A percentile compares a stretch with the other conserved stretches of the same genome.
phyloP scores from a whole-genome alignment of 495 filamentous ascomycete species.

The Aspergillus sclerotiicarbonarius region DNA sequence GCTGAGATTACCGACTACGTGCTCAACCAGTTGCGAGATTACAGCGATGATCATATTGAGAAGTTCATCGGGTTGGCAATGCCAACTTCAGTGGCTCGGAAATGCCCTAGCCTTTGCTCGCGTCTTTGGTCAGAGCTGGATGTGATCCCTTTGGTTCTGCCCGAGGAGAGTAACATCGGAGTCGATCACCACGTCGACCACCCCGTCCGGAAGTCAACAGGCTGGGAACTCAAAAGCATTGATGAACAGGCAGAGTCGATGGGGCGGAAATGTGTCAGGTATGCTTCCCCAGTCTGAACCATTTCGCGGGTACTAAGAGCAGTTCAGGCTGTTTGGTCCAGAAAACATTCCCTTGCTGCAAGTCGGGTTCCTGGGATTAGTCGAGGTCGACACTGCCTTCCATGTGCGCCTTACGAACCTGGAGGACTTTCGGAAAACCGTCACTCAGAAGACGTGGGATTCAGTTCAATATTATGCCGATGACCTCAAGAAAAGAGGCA shows the following conservation, averaged over 20 bases:
- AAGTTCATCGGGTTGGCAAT: constrained; percentile 63
- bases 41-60: constrained; percentile 59
- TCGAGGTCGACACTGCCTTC: constrained; percentile 70
- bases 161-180: constrained; percentile 25
- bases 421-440: constrained; percentile 64
- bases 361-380: constrained; percentile 70
- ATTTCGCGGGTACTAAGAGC: constrained; percentile 2
- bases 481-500: constrained; percentile 62
- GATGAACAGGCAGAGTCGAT: constrained; percentile 88
- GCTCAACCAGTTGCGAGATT: constrained; percentile 50
- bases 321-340: constrained; percentile 71
- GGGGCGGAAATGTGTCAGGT: constrained; percentile 77
- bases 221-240: constrained; percentile 55
- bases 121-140: constrained; percentile 81
- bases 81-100: constrained; percentile 43
- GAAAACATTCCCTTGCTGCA: constrained; percentile 69
- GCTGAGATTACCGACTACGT: constrained; percentile 52
- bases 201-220: background rate
- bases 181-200: constrained; percentile 18
- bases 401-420: constrained; percentile 58
- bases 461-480: constrained; percentile 64
- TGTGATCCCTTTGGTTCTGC: constrained; percentile 64
- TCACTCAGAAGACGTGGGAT: constrained; percentile 62
- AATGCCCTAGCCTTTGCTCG: constrained; percentile 59
- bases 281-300: constrained; percentile 20